Base-by-base conservation (phyloP, 2,329 filamentous ascomycete species). In the Penicillium sp. region DNA sequence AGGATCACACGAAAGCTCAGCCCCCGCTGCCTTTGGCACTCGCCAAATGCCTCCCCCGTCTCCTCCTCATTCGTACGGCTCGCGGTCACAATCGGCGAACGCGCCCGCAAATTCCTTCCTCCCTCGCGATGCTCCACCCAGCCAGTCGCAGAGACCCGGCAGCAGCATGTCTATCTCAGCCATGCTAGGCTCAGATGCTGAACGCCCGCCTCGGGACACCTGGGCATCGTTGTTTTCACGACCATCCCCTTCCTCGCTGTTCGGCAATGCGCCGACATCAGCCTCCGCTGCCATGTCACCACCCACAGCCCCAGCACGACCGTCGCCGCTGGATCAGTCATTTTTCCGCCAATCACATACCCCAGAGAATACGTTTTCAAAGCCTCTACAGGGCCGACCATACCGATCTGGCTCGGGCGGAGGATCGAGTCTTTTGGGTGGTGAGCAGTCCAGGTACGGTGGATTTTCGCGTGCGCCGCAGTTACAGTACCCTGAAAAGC, bases 141-240 rank as follows among this genome's bases (percentile, higher is more conserved):
- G 69, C 18, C 71, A 77, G 18, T 66, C 72, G 46, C 73, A 78
- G 63, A 75, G 82, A 49, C 77, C 78, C 10, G 77, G 77, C 42
- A 79, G 79, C 60, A 82, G 80, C 68, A 86, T 87, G 83, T 85
- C 84, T 38, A 86, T 87, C 66, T 85, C 82, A n/a, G 83, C 83
- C 36, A 79, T 87, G 68, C 77, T 87, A 49, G 84, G 82, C 49
- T 74, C 72, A 10, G 75, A 77, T 56, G 59, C 74, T 38, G 68
- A 76, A 40, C 70, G 69, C 45, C 58, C 68, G 32, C 66, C 67
- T 63, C 74, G 75, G 66, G 73, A 73, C 60, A 50, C 65, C 64
- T 44, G 65, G 52, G 64, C 67, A 42, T 66, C 65, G 42, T 68
- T 74, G 40, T 73, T 76, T 55, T 72, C 73, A 50, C 75, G 76